phyloP scores from a whole-genome alignment of 257 asterid species.

The Fraxinus excelsior region DNA sequence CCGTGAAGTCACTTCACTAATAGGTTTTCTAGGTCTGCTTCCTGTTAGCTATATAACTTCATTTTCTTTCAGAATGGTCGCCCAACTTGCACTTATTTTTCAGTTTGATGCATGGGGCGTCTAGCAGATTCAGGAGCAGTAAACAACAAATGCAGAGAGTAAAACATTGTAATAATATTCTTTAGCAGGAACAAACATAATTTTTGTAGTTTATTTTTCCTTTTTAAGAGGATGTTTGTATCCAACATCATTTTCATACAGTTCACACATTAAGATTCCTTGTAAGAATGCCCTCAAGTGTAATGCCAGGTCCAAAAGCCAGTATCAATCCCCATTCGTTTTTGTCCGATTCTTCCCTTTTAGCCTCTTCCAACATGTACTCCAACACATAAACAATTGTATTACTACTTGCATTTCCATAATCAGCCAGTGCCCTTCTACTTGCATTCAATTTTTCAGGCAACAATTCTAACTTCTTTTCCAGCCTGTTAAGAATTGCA shows the following conservation, averaged over 20 bases:
- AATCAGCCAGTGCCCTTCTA: slow-evolving; percentile 78
- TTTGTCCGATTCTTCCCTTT: slow-evolving; percentile 14
- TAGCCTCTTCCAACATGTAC: slow-evolving; percentile 66
- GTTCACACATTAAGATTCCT: slow-evolving; percentile 50
- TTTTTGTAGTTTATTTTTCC: not conserved
- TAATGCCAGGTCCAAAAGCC: slow-evolving; percentile 97
- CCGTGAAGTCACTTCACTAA: not conserved
- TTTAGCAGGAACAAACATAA: not conserved
- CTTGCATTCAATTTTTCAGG: slow-evolving; percentile 78
- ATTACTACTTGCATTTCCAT: slow-evolving; percentile 92
- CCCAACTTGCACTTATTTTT: no score
- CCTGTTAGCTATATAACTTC: not conserved
- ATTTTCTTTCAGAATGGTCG: not conserved
- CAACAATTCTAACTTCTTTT: slow-evolving; percentile 62
- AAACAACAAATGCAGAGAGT: not conserved
- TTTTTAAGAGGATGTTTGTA: not conserved
- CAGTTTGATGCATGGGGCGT: no score
- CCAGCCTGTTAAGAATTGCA: slow-evolving; percentile 77
- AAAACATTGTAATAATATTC: no score
- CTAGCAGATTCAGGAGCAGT: not conserved
- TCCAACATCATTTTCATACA: not conserved
- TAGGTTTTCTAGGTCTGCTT: not conserved
- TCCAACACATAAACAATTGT: slow-evolving; percentile 91
- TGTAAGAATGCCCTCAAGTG: slow-evolving; percentile 90
- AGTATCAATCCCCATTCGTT: slow-evolving; percentile 78